phyloP scores from a whole-genome alignment of 768 basidiomycete genomes.

The Leccinum uliginosum region DNA sequence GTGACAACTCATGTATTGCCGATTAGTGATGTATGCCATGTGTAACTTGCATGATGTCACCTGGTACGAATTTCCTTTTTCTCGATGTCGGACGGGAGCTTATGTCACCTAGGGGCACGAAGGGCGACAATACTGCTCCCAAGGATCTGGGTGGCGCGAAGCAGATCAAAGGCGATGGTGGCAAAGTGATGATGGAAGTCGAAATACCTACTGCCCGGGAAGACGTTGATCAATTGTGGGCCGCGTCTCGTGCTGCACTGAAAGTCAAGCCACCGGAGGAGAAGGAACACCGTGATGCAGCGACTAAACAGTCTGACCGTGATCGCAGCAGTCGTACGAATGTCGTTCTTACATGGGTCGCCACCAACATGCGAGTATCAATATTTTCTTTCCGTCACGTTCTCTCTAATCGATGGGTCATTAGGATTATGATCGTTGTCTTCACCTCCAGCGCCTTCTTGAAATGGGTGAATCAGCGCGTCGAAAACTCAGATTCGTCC shows the following conservation, averaged over 20 bases:
- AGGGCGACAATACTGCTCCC: slow-evolving; percentile 82
- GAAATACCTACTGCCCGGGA: slow-evolving; percentile 78
- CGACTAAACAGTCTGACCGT: slow-evolving; percentile 85
- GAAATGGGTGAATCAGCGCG: slow-evolving; percentile 61
- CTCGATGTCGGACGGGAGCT: not conserved
- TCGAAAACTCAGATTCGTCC: slow-evolving; percentile 44
- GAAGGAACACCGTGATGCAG: slow-evolving; percentile 80
- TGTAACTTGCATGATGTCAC: slow-evolving; percentile 89
- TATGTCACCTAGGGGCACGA: slow-evolving; percentile 64
- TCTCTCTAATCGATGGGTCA: not conserved
- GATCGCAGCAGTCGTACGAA: slow-evolving; percentile 83
- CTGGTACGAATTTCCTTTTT: slow-evolving; percentile 36
- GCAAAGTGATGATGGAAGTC: slow-evolving; percentile 84
- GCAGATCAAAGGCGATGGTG: slow-evolving; percentile 80
- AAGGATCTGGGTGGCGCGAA: slow-evolving; percentile 91
- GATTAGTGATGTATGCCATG: slow-evolving; percentile 85
- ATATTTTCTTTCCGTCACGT: not conserved
- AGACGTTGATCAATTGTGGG: slow-evolving; percentile 86
- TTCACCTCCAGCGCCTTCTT: slow-evolving; percentile 78
- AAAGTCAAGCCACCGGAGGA: slow-evolving; percentile 63
- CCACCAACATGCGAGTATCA: slow-evolving; percentile 70
- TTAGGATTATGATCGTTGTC: slow-evolving; percentile 62
- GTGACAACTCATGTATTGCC: not conserved
- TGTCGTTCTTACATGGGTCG: slow-evolving; percentile 79
- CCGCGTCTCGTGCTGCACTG: slow-evolving; percentile 66